These are phyloP conservation scores for Populus deltoides DNA, from an alignment of 345 rosid genomes.

Conservation along the genomic window DNA sequence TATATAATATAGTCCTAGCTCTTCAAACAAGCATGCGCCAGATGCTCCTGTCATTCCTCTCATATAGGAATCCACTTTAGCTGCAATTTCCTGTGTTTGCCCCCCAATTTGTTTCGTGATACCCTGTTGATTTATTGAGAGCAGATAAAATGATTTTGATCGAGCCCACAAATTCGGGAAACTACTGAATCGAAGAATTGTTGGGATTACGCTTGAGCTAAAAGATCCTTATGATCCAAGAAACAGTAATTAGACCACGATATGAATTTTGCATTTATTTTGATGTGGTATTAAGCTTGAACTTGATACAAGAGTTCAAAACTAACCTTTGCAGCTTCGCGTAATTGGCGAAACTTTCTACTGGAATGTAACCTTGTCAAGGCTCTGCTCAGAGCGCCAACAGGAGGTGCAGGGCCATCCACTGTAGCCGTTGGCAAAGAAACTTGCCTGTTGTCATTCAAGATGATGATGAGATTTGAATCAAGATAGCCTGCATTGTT, in stretches of 20 bases:
- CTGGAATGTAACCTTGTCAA: slow-evolving; percentile 33
- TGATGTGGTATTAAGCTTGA: too few species aligned
- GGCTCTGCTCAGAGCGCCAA: slow-evolving; percentile 45
- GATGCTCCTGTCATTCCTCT: slow-evolving; percentile 27
- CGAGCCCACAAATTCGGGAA: too few species aligned
- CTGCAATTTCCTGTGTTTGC: slow-evolving; percentile 29
- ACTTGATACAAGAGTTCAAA: too few species aligned
- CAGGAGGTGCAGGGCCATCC: slow-evolving; percentile 52
- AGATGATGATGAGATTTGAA: slow-evolving; percentile 41
- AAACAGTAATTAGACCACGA: too few species aligned
- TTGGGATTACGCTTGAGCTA: too few species aligned
- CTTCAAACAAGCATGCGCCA: slow-evolving; percentile 40
- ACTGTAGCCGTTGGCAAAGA: slow-evolving; percentile 51
- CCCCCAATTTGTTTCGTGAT: slow-evolving; percentile 39
- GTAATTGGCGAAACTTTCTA: slow-evolving; percentile 24
- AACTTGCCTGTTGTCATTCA: slow-evolving; percentile 51
- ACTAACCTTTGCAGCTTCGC: slow-evolving; percentile 43
- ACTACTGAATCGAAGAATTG: too few species aligned
- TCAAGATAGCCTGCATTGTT: slow-evolving; percentile 53
- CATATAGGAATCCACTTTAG: slow-evolving; percentile 26
- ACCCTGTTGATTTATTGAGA: slow-evolving; percentile 17
- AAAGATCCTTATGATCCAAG: too few species aligned
- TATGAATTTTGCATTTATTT: too few species aligned
- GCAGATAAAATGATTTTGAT: too few species aligned
- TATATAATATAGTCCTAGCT: slow-evolving; percentile 44